Percentiles rank a stretch among this genome's conserved stretches.
These are phyloP conservation scores for Coemansia sp. DNA, from an alignment of 192 early-diverging fungal species.

Conservation along the genomic window DNA sequence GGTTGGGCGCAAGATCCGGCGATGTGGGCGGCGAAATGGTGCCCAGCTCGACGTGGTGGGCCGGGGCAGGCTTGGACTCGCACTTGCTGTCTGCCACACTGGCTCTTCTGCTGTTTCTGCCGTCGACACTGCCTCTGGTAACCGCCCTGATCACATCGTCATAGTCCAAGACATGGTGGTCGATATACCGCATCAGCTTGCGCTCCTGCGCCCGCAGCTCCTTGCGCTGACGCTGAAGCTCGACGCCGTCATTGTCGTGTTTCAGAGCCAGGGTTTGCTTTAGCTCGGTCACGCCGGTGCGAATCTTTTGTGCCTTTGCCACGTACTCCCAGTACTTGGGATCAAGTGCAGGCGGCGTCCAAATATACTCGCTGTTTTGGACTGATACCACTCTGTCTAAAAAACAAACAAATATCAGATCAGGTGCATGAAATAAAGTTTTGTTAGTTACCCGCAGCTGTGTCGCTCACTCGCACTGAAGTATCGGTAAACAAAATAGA, in stretches of 20 bases:
- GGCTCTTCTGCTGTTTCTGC: no score
- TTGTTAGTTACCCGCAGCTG: no score
- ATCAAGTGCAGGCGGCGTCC: conserved; percentile 44
- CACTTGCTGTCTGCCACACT: no score
- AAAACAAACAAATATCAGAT: no score
- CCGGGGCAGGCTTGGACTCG: not conserved
- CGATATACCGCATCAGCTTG: conserved; percentile 34
- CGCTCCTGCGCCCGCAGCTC: conserved; percentile 33
- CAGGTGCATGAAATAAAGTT: no score
- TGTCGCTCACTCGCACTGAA: no score
- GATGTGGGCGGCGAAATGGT: conserved; percentile 37
- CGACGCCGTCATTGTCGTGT: conserved; percentile 7
- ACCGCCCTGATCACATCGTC: no score
- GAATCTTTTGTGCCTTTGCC: conserved; percentile 38
- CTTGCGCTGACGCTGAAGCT: conserved; percentile 4
- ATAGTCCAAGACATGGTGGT: conserved; percentile 44
- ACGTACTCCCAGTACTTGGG: conserved; percentile 50
- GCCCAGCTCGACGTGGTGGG: conserved; percentile 12
- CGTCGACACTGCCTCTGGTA: no score
- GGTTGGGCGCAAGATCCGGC: conserved; percentile 16
- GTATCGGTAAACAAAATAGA: no score
- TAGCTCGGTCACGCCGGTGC: conserved; percentile 15
- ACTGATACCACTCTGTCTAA: not conserved
- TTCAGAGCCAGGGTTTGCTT: conserved; percentile 16
- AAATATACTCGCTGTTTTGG: conserved; percentile 19